These are phyloP conservation scores for Candida taoyuanica DNA, from an alignment of 805 yeast genomes.

Conservation along the genomic window DNA sequence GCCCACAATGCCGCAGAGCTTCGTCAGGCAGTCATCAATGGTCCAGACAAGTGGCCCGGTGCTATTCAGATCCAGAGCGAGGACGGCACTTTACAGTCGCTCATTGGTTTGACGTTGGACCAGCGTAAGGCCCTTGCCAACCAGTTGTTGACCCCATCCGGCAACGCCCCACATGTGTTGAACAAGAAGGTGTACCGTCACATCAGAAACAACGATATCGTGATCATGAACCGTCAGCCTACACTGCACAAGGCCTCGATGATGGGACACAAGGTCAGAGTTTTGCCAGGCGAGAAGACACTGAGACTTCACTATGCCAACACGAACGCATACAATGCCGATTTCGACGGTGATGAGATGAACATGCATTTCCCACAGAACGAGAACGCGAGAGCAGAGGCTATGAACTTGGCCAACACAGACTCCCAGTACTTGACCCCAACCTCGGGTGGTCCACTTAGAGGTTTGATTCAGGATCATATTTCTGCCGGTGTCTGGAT, in stretches of 20 bases:
- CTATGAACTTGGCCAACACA: constrained; percentile 90
- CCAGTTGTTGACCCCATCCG: constrained; percentile 84
- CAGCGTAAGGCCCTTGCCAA: constrained; percentile 95
- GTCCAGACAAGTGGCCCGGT: constrained; percentile 99
- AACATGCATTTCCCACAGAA: constrained; percentile 99
- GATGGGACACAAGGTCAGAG: constrained; percentile 99
- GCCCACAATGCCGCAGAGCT: constrained; percentile 83
- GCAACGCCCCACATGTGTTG: constrained; percentile 48
- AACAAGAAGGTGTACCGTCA: constrained; percentile 95
- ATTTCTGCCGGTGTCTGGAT: constrained; percentile 99
- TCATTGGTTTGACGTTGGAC: constrained; percentile 85
- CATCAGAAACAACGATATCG: constrained; percentile 91
- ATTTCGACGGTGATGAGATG: constrained; percentile 99
- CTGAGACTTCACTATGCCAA: constrained; percentile 95
- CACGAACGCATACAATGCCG: constrained; percentile 98
- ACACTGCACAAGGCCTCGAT: constrained; percentile 98
- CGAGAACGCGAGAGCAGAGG: constrained; percentile 96
- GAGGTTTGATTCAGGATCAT: constrained; percentile 99
- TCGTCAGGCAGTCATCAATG: constrained; percentile 93
- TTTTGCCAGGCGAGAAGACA: constrained; percentile 95
- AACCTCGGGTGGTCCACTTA: constrained; percentile 95
- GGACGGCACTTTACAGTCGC: constrained; percentile 78
- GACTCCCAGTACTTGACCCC: constrained; percentile 98
- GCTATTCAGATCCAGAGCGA: constrained; percentile 95
- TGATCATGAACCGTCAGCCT: constrained; percentile 98